Conservation (phyloP, 257 asterid species). For the Nicotiana tabacum region DNA sequence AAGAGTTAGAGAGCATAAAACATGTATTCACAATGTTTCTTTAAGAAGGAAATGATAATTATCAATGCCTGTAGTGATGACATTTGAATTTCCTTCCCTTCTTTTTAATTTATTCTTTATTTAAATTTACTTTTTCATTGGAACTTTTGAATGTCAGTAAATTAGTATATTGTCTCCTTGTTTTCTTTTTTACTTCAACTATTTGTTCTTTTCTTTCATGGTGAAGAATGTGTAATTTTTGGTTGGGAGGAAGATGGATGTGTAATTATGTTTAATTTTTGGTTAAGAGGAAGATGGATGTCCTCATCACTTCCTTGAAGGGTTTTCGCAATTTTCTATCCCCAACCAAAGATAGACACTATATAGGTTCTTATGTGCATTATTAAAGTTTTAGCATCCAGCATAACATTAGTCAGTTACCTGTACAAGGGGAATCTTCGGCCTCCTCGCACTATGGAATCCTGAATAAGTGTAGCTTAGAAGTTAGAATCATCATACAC, state of each 20-base stretch:
- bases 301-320: neutral
- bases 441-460: conserved; percentile 81
- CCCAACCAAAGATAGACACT: neutral
- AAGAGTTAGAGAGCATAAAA: conserved; percentile 5
- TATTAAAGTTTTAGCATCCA: neutral
- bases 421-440: conserved; percentile 82
- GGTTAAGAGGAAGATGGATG: neutral
- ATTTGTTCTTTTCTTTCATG: neutral
- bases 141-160: neutral
- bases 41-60: neutral
- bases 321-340: neutral
- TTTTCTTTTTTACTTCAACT: neutral
- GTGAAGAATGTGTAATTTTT: neutral
- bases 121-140: neutral
- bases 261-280: too few relatives aligned
- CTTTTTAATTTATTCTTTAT: neutral
- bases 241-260: neutral
- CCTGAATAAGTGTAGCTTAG: conserved; percentile 45
- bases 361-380: neutral
- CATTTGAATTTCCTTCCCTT: conserved; percentile 2
- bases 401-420: conserved; percentile 28
- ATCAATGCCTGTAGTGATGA: neutral
- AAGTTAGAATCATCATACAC: neutral
- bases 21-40: conserved; percentile 3
- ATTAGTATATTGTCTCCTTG: neutral